A percentile compares a stretch with the other conserved stretches of the same genome.
These are phyloP conservation scores for Cercospora sojina DNA, from an alignment of 2,329 filamentous ascomycete genomes.

Conservation along the genomic window DNA sequence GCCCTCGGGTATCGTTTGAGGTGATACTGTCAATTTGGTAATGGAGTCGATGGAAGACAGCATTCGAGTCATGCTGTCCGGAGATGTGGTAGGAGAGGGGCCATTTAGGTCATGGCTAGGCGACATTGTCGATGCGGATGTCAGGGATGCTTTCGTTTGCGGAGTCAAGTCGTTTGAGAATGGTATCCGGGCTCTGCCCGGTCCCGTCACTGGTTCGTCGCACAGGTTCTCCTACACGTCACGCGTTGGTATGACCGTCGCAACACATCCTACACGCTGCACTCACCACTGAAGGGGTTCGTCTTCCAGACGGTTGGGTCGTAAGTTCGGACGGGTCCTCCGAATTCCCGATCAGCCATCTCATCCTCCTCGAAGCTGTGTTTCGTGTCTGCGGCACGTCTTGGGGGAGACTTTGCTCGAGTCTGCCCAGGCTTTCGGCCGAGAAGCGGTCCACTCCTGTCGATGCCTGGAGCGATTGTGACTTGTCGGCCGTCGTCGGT, in stretches of 20 bases:
- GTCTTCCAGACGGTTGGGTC: slow-evolving; percentile 33
- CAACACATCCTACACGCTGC: slow-evolving; percentile 6
- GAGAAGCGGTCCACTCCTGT: slow-evolving; percentile 20
- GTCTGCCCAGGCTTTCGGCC: slow-evolving; percentile 20
- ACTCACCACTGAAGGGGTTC: slow-evolving; percentile 37
- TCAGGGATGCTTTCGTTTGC: slow-evolving; percentile 31
- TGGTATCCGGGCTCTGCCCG: slow-evolving; percentile 8
- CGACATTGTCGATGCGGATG: slow-evolving; percentile 38
- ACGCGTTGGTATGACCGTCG: slow-evolving; percentile 20
- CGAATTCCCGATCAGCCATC: slow-evolving; percentile 29
- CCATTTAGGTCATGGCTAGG: slow-evolving; percentile 24
- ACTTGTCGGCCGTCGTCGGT: slow-evolving; percentile 38
- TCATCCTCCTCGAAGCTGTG: slow-evolving; percentile 32
- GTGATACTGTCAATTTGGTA: slow-evolving; percentile 33
- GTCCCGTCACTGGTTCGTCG: slow-evolving; percentile 27
- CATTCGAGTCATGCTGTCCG: slow-evolving; percentile 28
- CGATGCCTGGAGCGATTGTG: slow-evolving; percentile 29
- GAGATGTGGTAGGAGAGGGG: slow-evolving; percentile 28
- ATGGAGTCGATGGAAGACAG: slow-evolving; percentile 33
- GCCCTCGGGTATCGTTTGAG: slow-evolving; percentile 36
- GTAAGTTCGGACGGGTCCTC: slow-evolving; percentile 26
- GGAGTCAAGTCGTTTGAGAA: slow-evolving; percentile 27
- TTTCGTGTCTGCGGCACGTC: slow-evolving; percentile 32
- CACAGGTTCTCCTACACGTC: slow-evolving; percentile 28
- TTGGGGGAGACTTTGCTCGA: slow-evolving; percentile 34